Evolutionary conservation across 83 land plant genomes (phyloP).

Genomic region (Picea abies): DNA sequence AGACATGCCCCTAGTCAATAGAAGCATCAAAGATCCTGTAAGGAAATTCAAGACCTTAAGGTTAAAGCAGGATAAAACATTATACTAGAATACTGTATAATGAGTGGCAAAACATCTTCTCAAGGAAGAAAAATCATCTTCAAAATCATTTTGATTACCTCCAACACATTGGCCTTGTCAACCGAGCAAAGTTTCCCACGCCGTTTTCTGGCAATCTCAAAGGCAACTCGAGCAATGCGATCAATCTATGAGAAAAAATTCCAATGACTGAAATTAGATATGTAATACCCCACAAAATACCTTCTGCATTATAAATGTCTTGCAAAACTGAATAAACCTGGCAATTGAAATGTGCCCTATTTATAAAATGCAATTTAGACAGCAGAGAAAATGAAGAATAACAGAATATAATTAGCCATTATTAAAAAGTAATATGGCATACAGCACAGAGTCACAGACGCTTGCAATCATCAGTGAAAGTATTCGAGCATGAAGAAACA

Average conservation of each 20-base stretch:
- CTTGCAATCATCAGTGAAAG: neutral
- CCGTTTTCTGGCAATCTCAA: conserved; percentile 92
- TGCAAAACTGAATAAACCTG: neutral
- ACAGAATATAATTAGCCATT: neutral
- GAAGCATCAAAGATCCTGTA: too few relatives aligned
- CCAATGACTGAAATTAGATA: neutral
- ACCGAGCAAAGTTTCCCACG: conserved; percentile 91
- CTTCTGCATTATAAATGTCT: neutral
- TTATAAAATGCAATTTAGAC: neutral
- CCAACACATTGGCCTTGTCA: conserved; percentile 98
- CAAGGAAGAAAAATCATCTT: neutral
- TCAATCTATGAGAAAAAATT: conserved; percentile 61
- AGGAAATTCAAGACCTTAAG: too few relatives aligned
- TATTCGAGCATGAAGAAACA: too few relatives aligned
- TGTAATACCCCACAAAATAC: neutral
- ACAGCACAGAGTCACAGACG: too few relatives aligned
- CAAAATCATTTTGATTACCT: conserved; percentile 49
- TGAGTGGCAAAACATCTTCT: too few relatives aligned
- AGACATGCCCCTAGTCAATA: too few relatives aligned
- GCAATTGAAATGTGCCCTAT: neutral
- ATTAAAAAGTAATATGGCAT: neutral
- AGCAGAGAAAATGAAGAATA: neutral
- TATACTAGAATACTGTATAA: too few relatives aligned
- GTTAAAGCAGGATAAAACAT: too few relatives aligned
- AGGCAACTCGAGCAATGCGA: conserved; percentile 94